Evolutionary conservation across 768 basidiomycete species (phyloP).

Genomic region (Calocybe indica): DNA sequence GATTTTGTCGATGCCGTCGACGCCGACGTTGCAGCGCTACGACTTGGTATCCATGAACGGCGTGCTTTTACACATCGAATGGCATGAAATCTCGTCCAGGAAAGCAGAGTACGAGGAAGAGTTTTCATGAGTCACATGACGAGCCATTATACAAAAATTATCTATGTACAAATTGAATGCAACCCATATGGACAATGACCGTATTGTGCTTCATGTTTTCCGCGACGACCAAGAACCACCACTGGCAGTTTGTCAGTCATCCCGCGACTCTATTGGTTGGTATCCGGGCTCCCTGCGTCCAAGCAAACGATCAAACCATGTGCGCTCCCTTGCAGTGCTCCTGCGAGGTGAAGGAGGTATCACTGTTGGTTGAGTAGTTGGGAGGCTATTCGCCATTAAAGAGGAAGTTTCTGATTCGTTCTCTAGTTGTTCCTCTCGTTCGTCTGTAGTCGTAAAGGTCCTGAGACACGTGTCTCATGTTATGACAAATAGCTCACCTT

Average conservation of each 20-base stretch:
- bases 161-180: background rate
- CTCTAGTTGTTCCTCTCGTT: slow-evolving; percentile 56
- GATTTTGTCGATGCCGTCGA: no score
- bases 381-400: slow-evolving; percentile 34
- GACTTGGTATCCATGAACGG: slow-evolving; percentile 16
- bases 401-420: slow-evolving; percentile 60
- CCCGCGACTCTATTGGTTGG: slow-evolving; percentile 15
- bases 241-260: slow-evolving; percentile 2
- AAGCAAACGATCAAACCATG: slow-evolving; percentile 49
- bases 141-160: background rate
- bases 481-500: slow-evolving; percentile 42
- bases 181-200: no score
- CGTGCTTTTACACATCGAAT: slow-evolving; percentile 4
- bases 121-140: slow-evolving; percentile 16
- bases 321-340: slow-evolving; percentile 16
- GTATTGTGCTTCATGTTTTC: background rate
- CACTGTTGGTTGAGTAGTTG: slow-evolving; percentile 31
- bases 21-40: slow-evolving; percentile 15
- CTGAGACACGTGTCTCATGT: background rate
- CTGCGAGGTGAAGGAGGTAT: slow-evolving; percentile 16
- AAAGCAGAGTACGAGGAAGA: slow-evolving; percentile 8
- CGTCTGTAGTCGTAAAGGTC: slow-evolving; percentile 11
- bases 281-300: slow-evolving; percentile 24
- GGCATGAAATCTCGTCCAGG: slow-evolving; percentile 9
- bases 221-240: background rate